A percentile compares a stretch with the other conserved stretches of the same genome.
These are phyloP conservation scores for Phytophthora tubulina DNA, from an alignment of 352 stramenopile genomes.

Conservation along the genomic window DNA sequence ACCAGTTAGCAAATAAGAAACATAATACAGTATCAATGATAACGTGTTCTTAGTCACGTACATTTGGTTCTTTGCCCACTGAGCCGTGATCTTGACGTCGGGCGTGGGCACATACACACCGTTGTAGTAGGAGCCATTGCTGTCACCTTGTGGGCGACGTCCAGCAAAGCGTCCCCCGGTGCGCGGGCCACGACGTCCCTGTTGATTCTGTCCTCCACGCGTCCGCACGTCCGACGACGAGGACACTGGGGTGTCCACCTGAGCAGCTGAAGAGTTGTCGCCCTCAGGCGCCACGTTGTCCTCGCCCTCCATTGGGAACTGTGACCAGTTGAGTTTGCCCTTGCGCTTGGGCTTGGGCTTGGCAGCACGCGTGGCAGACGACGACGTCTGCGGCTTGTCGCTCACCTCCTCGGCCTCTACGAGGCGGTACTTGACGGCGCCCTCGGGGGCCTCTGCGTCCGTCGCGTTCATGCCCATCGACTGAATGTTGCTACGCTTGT, in stretches of 20 bases:
- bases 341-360: conserved; percentile 71
- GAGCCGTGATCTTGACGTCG: conserved; percentile 71
- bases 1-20: conserved; percentile 1
- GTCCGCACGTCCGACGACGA: conserved; percentile 15
- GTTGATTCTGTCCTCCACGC: conserved; percentile 21
- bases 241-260: conserved; percentile 8
- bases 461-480: conserved; percentile 44
- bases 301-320: conserved; percentile 65
- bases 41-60: conserved; percentile 44
- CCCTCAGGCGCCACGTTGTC: conserved; percentile 21
- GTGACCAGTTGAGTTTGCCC: conserved; percentile 81
- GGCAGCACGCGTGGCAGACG: not conserved
- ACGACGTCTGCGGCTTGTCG: conserved; percentile 35
- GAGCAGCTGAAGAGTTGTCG: not conserved
- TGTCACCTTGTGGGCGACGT: conserved; percentile 56
- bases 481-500: conserved; percentile 1
- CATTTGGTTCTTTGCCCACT: conserved; percentile 89
- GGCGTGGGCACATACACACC: conserved; percentile 83
- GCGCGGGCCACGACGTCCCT: conserved; percentile 42
- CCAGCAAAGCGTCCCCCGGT: conserved; percentile 47
- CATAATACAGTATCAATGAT: not conserved
- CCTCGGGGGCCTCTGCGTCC: conserved; percentile 29
- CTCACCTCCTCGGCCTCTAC: conserved; percentile 86
- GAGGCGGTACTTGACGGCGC: conserved; percentile 82
- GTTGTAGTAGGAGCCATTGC: conserved; percentile 76